Conservation (phyloP, 169 alveolate genomes). For the Cryptosporidium ubiquitum region DNA sequence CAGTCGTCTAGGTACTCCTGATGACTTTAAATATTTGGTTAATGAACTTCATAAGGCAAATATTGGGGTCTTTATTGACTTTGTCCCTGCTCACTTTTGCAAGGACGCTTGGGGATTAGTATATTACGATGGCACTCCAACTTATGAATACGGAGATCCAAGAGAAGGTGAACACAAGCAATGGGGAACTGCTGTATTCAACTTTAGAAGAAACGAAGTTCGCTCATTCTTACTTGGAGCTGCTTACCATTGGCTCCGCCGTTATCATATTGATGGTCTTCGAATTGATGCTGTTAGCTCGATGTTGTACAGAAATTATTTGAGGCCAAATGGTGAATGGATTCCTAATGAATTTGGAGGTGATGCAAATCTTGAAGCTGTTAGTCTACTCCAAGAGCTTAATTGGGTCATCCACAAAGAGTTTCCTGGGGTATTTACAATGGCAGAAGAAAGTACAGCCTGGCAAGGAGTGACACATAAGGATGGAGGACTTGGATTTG, state of each 20-base stretch:
- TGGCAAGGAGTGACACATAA: constrained; percentile 82
- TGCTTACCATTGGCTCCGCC: constrained; percentile 83
- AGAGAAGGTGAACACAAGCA: constrained; percentile 82
- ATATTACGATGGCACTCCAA: constrained; percentile 80
- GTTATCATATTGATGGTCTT: constrained; percentile 82
- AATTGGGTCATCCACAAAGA: constrained; percentile 83
- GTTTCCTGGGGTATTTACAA: constrained; percentile 81
- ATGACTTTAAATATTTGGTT: constrained; percentile 80
- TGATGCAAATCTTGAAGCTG: constrained; percentile 82
- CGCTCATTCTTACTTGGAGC: constrained; percentile 82
- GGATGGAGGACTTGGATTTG: constrained; percentile 80
- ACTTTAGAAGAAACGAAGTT: constrained; percentile 80
- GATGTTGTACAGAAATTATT: constrained; percentile 80
- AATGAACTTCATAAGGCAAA: constrained; percentile 79
- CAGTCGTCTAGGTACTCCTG: constrained; percentile 81
- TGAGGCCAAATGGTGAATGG: constrained; percentile 79
- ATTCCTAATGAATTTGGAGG: constrained; percentile 83
- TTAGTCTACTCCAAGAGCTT: constrained; percentile 79
- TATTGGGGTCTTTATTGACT: constrained; percentile 81
- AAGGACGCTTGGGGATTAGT: constrained; percentile 83
- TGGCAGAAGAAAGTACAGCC: constrained; percentile 83
- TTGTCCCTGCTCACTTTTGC: constrained; percentile 83
- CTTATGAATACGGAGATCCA: constrained; percentile 83
- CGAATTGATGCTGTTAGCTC: constrained; percentile 82
- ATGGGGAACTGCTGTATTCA: constrained; percentile 83